Conservation (phyloP, 2,329 filamentous ascomycete genomes). For the Aureobasidium sp. region DNA sequence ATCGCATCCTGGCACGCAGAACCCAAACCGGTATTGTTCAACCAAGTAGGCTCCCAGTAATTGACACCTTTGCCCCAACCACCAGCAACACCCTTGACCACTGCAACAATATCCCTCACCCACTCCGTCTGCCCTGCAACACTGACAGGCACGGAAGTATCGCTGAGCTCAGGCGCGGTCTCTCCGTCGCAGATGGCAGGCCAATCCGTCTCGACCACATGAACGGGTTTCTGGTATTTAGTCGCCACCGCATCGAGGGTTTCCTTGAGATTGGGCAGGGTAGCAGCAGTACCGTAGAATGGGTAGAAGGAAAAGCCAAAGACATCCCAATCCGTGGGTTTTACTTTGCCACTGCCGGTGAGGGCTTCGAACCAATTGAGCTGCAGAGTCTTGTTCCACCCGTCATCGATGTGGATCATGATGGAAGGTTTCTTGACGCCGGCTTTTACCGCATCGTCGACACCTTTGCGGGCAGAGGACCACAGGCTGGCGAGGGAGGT, state of each 20-base stretch:
- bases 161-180: constrained; percentile 17
- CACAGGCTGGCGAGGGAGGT: constrained; percentile 26
- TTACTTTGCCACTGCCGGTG: constrained; percentile 23
- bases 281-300: constrained; percentile 26
- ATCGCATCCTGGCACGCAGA: constrained; percentile 23
- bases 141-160: constrained; percentile 21
- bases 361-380: constrained; percentile 25
- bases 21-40: constrained; percentile 23
- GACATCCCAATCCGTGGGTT: constrained; percentile 23
- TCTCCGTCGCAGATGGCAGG: constrained; percentile 21
- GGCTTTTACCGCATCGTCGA: constrained; percentile 23
- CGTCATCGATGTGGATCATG: constrained; percentile 30
- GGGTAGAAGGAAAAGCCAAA: constrained; percentile 24
- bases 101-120: constrained; percentile 20
- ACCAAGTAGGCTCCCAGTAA: constrained; percentile 27
- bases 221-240: constrained; percentile 25
- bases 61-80: constrained; percentile 23
- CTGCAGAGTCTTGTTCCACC: constrained; percentile 25
- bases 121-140: constrained; percentile 22
- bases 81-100: constrained; percentile 15
- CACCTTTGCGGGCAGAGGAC: constrained; percentile 23
- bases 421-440: constrained; percentile 25
- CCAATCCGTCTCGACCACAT: constrained; percentile 26
- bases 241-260: constrained; percentile 21
- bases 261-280: constrained; percentile 21